Evolutionary conservation across 2,329 filamentous ascomycete genomes (phyloP), one percentile per base, ranked within the genome.

Genomic region (Coniochaeta sp.): DNA sequence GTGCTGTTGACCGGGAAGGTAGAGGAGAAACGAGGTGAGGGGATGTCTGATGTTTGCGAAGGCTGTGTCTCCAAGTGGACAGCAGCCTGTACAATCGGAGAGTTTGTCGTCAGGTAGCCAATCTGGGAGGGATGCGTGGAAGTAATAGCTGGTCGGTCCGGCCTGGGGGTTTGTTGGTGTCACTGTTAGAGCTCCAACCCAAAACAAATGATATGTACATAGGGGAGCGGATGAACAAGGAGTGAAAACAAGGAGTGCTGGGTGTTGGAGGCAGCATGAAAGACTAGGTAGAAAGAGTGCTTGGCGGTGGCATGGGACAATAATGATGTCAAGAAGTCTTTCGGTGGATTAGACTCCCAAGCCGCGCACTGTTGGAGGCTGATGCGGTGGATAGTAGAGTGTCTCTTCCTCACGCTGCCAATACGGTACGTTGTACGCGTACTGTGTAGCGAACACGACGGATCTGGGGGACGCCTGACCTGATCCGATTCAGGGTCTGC

Each of bases 31-130:
- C 58, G 69, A 62, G 55, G 62, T 57, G 56, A 69, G 58, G 64
- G 71, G 28, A 71, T 68, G 58, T 77, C 74, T 56, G 73, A 68
- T 36, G 68, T 66, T 62, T 78, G 77, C 22, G 74, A 69, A 33
- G 67, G 66, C 62, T 79, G 77, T 22, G 74, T 69, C 58, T 79
- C 77, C 57, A 78, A 75, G 58, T 81, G 68, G 64, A 81, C 81
- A 26, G 76, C 77, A 57, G 83, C 81, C 67, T 87, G 85, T 58
- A 89, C 81, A 61, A 88, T 73, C 34, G 88, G 85, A 24, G 88
- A 89, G 33, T 87, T 89, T 36, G 85, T 84, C 57, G 88, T 89
- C 62, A 89, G 77, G 71, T 89, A 85, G 63, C 85, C 86, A 68
- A 83, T 80, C 67, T 89, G 86, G 36, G 88, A 88, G 59, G 85